Evolutionary conservation across 192 early-diverging fungal species (phyloP).

Genomic region (Physocladia obscura): DNA sequence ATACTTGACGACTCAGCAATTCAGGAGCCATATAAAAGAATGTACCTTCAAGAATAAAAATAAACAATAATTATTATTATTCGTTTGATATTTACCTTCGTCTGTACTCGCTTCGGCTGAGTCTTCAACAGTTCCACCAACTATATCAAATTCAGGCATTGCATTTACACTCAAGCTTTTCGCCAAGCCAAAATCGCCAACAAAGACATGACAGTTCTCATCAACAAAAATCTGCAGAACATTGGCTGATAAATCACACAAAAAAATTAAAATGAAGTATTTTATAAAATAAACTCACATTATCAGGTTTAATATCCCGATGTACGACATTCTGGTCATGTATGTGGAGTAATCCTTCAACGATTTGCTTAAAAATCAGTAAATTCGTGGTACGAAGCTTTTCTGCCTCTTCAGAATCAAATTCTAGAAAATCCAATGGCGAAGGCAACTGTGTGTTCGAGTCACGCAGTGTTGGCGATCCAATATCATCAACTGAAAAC

Average conservation of each 20-base stretch:
- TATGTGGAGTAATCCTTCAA: conserved; percentile 40
- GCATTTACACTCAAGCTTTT: conserved; percentile 37
- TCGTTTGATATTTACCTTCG: background rate
- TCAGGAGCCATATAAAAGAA: conserved; percentile 79
- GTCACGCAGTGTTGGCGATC: background rate
- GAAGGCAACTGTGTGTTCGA: background rate
- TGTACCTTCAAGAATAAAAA: conserved; percentile 59
- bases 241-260: background rate
- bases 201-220: conserved; percentile 30
- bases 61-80: conserved; percentile 45
- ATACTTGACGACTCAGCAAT: conserved; percentile 25
- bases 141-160: too few species aligned
- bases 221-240: conserved; percentile 42
- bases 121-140: background rate
- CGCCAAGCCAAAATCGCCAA: conserved; percentile 53
- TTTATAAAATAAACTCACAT: conserved; percentile 24
- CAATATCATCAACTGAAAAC: conserved; percentile 22
- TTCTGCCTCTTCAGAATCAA: background rate
- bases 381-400: conserved; percentile 18
- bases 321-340: conserved; percentile 38
- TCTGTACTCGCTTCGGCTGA: conserved; percentile 20
- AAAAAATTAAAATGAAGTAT: conserved; percentile 3
- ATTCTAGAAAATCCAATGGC: background rate
- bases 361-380: conserved; percentile 41
- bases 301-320: conserved; percentile 41